Conservation (phyloP, 2,329 filamentous ascomycete genomes). For the Zasmidium angulare region DNA sequence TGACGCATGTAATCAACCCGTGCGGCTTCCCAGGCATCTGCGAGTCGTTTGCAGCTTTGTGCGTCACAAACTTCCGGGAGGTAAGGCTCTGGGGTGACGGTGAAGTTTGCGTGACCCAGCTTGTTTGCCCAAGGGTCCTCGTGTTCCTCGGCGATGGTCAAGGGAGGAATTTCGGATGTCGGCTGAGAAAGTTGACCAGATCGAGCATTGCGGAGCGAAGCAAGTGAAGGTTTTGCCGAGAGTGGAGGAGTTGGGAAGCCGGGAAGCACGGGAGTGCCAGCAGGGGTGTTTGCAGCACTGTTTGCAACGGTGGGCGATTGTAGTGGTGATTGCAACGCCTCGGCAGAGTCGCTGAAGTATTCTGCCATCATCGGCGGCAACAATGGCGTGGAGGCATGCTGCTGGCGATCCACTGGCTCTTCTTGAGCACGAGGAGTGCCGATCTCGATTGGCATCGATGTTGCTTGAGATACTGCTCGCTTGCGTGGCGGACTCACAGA, state of each 20-base stretch:
- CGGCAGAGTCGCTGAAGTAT: constrained; percentile 50
- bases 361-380: constrained; percentile 77
- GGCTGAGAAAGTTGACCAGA: constrained; percentile 50
- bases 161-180: constrained; percentile 61
- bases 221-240: constrained; percentile 72
- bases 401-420: constrained; percentile 51
- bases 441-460: constrained; percentile 22
- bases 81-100: constrained; percentile 80
- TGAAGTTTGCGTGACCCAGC: constrained; percentile 92
- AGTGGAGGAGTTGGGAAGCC: constrained; percentile 67
- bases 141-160: constrained; percentile 50
- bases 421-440: constrained; percentile 38
- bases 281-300: constrained; percentile 47
- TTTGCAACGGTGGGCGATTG: constrained; percentile 79
- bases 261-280: constrained; percentile 50
- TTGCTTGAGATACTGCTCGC: constrained; percentile 14
- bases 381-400: constrained; percentile 77
- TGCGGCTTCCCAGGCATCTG: constrained; percentile 78
- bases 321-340: constrained; percentile 72
- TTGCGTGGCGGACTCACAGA: constrained; percentile 18
- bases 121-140: constrained; percentile 73
- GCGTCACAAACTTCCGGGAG: constrained; percentile 60
- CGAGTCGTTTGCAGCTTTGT: constrained; percentile 63
- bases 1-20: constrained; percentile 87
- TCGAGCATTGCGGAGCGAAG: constrained; percentile 64